Conservation (phyloP, 257 asterid species). For the Linaria vulgaris region DNA sequence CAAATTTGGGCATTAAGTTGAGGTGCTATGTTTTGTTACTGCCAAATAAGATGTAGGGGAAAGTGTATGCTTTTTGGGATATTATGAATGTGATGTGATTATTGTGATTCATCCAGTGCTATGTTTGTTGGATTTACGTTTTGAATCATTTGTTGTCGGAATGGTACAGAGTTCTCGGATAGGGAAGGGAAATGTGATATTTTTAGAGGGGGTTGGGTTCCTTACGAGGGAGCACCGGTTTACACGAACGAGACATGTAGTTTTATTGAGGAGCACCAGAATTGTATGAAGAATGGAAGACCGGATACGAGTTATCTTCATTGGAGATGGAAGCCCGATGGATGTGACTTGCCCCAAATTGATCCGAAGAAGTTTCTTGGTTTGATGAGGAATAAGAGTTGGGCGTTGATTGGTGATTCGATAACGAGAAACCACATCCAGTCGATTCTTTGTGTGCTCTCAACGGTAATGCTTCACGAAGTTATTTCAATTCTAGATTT, state of each 20-base stretch:
- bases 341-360: constrained; percentile 58
- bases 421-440: constrained; percentile 80
- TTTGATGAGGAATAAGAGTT: constrained; percentile 62
- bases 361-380: constrained; percentile 61
- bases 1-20: too few species aligned
- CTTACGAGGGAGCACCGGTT: constrained; percentile 49
- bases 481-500: not conserved
- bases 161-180: constrained; percentile 22
- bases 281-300: constrained; percentile 76
- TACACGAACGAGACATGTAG: constrained; percentile 67
- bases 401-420: constrained; percentile 86
- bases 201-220: constrained; percentile 71
- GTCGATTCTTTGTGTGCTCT: constrained; percentile 70
- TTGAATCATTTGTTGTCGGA: not conserved
- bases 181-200: constrained; percentile 53
- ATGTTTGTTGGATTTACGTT: not conserved
- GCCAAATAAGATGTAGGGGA: too few species aligned
- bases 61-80: not conserved
- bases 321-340: constrained; percentile 85
- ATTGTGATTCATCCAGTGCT: too few species aligned
- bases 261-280: constrained; percentile 61
- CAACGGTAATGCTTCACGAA: constrained; percentile 45
- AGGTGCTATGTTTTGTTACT: too few species aligned
- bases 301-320: constrained; percentile 65
- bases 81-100: not conserved